Evolutionary conservation across 345 rosid species (phyloP).

Genomic region (Eucalyptus erythrocorys): DNA sequence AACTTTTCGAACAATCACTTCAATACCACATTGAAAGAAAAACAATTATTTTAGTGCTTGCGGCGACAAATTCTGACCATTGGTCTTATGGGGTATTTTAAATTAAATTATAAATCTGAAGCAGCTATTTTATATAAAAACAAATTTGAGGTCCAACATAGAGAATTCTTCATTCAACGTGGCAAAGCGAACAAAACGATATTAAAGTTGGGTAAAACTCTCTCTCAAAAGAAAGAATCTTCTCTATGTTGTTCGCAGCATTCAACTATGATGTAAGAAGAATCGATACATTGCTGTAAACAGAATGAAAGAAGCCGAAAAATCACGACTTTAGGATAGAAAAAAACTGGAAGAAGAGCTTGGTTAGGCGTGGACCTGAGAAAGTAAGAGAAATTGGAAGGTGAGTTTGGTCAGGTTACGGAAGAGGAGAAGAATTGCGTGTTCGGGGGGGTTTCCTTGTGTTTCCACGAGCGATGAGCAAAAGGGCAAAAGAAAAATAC

Average conservation of each 20-base stretch:
- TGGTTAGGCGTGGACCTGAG: neutral
- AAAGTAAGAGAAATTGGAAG: neutral
- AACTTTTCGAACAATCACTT: neutral
- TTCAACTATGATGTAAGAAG: neutral
- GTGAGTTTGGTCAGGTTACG: neutral
- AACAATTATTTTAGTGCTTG: neutral
- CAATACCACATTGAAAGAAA: neutral
- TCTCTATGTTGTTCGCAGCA: neutral
- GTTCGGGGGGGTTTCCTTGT: neutral
- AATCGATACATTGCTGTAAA: neutral
- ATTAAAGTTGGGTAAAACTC: neutral
- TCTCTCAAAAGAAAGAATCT: neutral
- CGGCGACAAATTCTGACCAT: fast-evolving
- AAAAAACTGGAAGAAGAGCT: neutral
- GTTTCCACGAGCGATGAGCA: neutral
- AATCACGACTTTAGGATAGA: neutral
- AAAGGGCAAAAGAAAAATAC: neutral
- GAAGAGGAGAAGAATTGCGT: neutral
- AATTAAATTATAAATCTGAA: neutral
- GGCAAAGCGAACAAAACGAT: neutral
- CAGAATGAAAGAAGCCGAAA: neutral
- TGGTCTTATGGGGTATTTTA: neutral
- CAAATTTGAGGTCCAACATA: neutral
- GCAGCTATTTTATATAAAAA: neutral
- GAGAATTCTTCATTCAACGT: neutral